Percentiles rank a stretch among this genome's conserved stretches.
These are phyloP conservation scores for Talaromyces thailandensis DNA, from an alignment of 495 filamentous ascomycete genomes.

Conservation along the genomic window DNA sequence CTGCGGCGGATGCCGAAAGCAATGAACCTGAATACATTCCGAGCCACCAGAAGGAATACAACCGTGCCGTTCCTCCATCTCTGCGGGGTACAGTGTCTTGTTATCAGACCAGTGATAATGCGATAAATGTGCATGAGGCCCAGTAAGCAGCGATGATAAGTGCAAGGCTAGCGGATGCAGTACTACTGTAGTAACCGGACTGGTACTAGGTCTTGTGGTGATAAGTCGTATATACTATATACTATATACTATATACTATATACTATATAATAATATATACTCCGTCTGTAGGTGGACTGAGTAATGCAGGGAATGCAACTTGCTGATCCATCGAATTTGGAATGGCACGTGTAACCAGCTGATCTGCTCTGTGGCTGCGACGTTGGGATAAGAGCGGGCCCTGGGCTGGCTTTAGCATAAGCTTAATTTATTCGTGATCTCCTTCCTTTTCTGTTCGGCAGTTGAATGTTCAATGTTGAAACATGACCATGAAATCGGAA, in stretches of 20 bases:
- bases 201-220: background rate
- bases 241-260: no score
- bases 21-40: background rate
- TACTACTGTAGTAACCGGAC: background rate
- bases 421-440: background rate
- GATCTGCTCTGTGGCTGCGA: background rate
- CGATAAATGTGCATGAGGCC: background rate
- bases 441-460: background rate
- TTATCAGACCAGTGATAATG: background rate
- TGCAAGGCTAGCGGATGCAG: background rate
- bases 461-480: background rate
- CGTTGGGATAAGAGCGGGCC: background rate
- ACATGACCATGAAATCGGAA: no score
- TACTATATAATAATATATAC: no score
- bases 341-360: background rate
- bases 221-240: no score
- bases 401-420: background rate
- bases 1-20: background rate
- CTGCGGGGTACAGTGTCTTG: background rate
- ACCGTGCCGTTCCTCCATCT: background rate
- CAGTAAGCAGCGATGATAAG: constrained; percentile 1
- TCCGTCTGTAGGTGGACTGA: background rate
- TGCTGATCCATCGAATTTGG: background rate
- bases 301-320: background rate
- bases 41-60: background rate